These are phyloP conservation scores for Metarhizium humberi DNA, from an alignment of 2,329 filamentous ascomycete species.

Conservation along the genomic window DNA sequence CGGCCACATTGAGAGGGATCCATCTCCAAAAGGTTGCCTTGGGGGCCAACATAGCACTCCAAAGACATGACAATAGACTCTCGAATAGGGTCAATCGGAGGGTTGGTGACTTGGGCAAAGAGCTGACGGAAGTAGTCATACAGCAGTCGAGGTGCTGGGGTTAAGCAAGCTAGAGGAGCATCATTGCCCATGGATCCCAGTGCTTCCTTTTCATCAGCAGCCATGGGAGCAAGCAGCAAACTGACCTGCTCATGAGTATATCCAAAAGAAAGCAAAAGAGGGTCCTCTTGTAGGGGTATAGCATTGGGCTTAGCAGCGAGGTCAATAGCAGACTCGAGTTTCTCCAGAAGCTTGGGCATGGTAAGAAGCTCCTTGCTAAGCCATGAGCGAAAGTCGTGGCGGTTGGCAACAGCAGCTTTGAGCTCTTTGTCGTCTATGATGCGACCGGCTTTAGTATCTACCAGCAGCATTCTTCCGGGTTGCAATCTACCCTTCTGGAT, in stretches of 20 bases:
- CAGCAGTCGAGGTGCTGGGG: constrained; percentile 78
- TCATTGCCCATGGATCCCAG: constrained; percentile 98
- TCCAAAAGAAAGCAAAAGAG: constrained; percentile 75
- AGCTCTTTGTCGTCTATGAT: constrained; percentile 92
- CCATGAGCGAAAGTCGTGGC: constrained; percentile 84
- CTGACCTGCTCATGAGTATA: constrained; percentile 95
- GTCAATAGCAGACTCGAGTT: constrained; percentile 50
- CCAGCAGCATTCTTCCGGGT: constrained; percentile 90
- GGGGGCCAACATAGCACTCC: constrained; percentile 91
- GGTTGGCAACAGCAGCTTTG: constrained; percentile 77
- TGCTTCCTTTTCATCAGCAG: constrained; percentile 92
- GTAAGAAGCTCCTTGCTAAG: constrained; percentile 77
- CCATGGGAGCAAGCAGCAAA: constrained; percentile 87
- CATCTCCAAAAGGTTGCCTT: constrained; percentile 94
- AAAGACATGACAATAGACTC: constrained; percentile 98
- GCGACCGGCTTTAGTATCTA: constrained; percentile 79
- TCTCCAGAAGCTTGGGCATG: constrained; percentile 63
- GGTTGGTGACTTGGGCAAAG: constrained; percentile 96
- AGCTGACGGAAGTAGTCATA: constrained; percentile 97
- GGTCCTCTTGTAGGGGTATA: constrained; percentile 70
- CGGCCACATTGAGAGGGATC: constrained; percentile 80
- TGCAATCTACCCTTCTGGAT: constrained; percentile 90
- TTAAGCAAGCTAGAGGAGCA: constrained; percentile 81
- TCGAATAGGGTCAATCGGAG: constrained; percentile 91
- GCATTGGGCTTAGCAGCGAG: constrained; percentile 60